A percentile compares a stretch with the other conserved stretches of the same genome.
Conservation (phyloP, 1,284 basidiomycete genomes). For the Rhodotorula sp. region DNA sequence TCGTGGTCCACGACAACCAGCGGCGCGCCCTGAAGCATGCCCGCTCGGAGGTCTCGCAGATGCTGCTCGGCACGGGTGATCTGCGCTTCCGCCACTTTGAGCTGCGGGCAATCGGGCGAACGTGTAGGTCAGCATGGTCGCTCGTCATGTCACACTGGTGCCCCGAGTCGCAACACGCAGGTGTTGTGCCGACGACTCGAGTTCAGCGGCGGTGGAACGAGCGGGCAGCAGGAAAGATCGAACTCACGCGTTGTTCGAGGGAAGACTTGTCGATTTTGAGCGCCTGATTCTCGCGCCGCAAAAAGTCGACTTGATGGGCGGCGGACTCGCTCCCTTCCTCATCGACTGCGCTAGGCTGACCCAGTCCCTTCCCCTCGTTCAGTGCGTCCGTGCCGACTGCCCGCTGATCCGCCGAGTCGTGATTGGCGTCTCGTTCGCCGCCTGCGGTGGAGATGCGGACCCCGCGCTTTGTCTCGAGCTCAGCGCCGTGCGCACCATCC, state of each 20-base stretch:
- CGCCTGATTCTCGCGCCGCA: not conserved
- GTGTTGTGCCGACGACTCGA: too few relatives aligned
- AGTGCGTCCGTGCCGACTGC: too few relatives aligned
- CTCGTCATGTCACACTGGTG: not conserved
- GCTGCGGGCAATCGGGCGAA: slow-evolving; percentile 11
- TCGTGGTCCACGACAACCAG: slow-evolving; percentile 27
- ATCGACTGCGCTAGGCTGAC: not conserved
- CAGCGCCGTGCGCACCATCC: too few relatives aligned
- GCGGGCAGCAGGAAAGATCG: not conserved
- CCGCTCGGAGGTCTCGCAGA: slow-evolving; percentile 28
- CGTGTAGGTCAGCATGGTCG: not conserved
- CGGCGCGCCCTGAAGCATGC: slow-evolving; percentile 27
- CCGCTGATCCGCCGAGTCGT: too few relatives aligned
- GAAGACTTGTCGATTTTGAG: not conserved
- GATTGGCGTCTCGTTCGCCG: too few relatives aligned
- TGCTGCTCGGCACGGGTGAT: slow-evolving; percentile 21
- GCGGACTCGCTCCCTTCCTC: not conserved
- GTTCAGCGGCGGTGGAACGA: not conserved
- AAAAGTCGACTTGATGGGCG: not conserved
- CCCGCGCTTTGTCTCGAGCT: too few relatives aligned
- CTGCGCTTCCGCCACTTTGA: slow-evolving; percentile 21
- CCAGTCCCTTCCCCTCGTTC: too few relatives aligned
- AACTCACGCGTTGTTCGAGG: not conserved
- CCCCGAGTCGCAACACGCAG: too few relatives aligned
- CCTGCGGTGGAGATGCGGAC: too few relatives aligned